Base-by-base conservation (phyloP, 1,284 basidiomycete species). In the Erythrobasidium hasegawianum region DNA sequence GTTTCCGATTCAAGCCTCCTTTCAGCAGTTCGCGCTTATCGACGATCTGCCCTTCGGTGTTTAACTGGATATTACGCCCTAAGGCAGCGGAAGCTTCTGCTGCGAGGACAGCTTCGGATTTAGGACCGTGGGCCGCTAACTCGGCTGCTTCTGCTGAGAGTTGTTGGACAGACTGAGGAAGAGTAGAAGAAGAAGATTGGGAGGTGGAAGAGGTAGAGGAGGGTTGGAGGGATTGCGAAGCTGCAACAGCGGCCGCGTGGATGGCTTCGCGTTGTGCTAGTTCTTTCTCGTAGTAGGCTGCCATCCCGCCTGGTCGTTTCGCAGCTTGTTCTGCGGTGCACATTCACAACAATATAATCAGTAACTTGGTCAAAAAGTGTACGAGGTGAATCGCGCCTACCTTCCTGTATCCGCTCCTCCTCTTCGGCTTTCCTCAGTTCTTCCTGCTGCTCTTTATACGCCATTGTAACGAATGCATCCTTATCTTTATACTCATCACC, bases 11-110 rank as follows among this genome's bases (percentile, higher is more conserved):
- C 67, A 99, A 81, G 1, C 96, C 96, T 2, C 91, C 92, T 38
- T 86, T 85, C 45, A 98, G 82, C 9, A 99, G 81, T 50, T 95
- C 89, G 62, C 94, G 87, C 75, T 95, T 93, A 81, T 98, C 95
- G 57, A 99, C 88, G 57, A 98, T 90, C 77, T 96, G 89, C 74
- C 93, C 93, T 73, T 97, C 94, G 76, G 98, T 96, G 78, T 98
- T 98, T 57, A 97, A 80, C 77, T 97, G 94, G 45, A 98, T 87
- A n/a, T 86, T 82, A 76, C 89, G 88, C 18, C 93, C 94, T 71
- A 87, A 81, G 57, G 82, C 84, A 67, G 81, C 80, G 14, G 87
- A 88, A 61, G 82, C 77, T 69, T 79, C 83, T 45, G 59, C 64
- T 7, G 87, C 90, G 45, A 87, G 82, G 75, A 87, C 87, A 60